Base-by-base conservation (phyloP, 2,329 filamentous ascomycete species). In the Cercospora beticola region DNA sequence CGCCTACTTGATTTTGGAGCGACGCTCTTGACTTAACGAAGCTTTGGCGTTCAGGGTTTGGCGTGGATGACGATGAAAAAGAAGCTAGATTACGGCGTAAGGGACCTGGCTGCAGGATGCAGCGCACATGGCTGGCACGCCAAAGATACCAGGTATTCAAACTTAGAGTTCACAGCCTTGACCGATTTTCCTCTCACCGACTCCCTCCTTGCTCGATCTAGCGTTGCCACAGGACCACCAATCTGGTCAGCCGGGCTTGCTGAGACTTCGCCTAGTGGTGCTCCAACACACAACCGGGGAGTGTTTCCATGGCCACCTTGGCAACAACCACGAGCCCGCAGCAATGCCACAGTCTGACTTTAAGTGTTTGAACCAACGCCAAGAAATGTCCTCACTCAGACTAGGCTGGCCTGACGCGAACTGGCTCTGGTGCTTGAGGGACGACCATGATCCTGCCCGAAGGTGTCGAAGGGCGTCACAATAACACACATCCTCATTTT, bases 261-360 rank as follows among this genome's bases (percentile, higher is more conserved):
- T 28, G 23, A 56, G 49, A 16, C 12, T 56, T 26, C 23, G 49
- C 49, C 49, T 56, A 56, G 49, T 28, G 49, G 21, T 52, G 18
- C 46, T 28, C 49, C 23, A 56, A 28, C 23, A 12, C 14, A 12
- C 49, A 28, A 56, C 49, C 49, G 23, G 49, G 49, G 7, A 56
- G n/a, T 26, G 12, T 3, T 8, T 56, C 14, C 14, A 56, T 14
- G 36, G 14, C 36, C 43, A 46, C 26, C 59, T 62, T 62, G 59
- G 59, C 59, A 62, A 62, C 59, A 62, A 62, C 59, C 59, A 62
- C 33, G 33, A 59, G 33, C 36, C 23, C n/a, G 18, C 30, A 61
- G 21, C 36, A n/a, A 46, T 30, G 12, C 23, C 49, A n/a, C 49
- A n/a, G 16, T 26, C 26, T 49, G 23, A 16, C 49, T 26, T 56